A percentile compares a stretch with the other conserved stretches of the same genome.
Evolutionary conservation across 2,329 filamentous ascomycete genomes (phyloP).

Genomic region (Aureobasidium sp.): DNA sequence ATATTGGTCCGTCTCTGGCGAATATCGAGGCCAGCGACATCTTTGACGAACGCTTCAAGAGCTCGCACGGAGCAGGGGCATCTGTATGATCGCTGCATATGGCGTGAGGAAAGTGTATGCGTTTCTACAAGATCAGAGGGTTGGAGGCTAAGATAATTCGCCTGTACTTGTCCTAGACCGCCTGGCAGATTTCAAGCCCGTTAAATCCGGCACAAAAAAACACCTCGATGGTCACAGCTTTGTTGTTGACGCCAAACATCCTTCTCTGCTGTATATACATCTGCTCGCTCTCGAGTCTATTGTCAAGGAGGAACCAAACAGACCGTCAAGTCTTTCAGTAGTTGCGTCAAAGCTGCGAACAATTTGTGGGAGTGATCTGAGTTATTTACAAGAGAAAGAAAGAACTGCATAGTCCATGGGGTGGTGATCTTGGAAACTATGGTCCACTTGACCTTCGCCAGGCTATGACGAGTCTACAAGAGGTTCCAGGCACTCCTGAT

Average conservation of each 20-base stretch:
- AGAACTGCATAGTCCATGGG: background rate
- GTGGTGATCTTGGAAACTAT: background rate
- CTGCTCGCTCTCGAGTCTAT: too few relatives aligned
- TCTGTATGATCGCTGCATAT: constrained; percentile 8
- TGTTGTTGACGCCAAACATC: too few relatives aligned
- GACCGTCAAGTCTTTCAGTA: too few relatives aligned
- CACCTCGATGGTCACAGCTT: background rate
- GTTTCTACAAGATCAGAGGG: background rate
- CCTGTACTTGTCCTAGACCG: background rate
- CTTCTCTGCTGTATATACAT: too few relatives aligned
- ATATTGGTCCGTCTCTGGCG: constrained; percentile 2
- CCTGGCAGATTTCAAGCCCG: background rate
- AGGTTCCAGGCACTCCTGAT: background rate
- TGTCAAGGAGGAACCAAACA: too few relatives aligned
- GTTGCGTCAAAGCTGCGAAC: background rate
- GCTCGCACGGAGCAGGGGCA: constrained; percentile 22
- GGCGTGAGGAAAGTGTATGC: background rate
- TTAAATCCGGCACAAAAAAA: background rate
- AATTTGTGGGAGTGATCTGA: background rate
- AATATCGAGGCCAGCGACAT: constrained; percentile 22
- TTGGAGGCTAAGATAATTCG: background rate
- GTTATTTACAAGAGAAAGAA: background rate
- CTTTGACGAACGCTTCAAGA: constrained; percentile 21
- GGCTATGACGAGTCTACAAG: background rate
- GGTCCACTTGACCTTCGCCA: background rate